Evolutionary conservation across 2,329 filamentous ascomycete species (phyloP).

Genomic region (Thielaviopsis musarum): DNA sequence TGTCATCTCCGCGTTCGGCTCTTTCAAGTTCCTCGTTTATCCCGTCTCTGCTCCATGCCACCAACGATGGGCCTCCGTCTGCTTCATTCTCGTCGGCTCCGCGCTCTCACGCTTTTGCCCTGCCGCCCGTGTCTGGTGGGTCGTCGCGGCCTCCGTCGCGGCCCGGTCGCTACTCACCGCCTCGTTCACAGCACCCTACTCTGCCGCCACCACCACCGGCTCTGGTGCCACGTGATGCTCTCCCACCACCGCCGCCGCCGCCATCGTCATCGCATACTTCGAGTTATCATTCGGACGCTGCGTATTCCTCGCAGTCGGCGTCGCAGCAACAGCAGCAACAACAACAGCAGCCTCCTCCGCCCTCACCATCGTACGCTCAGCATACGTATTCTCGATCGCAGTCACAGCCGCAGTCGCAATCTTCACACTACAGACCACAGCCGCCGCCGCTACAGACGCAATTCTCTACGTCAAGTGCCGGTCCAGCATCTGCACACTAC

Average conservation of each 20-base stretch:
- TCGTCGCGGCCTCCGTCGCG: too few relatives aligned
- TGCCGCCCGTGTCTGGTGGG: too few relatives aligned
- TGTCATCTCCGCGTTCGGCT: slow-evolving; percentile 12
- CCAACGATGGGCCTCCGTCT: too few relatives aligned
- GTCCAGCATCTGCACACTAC: background rate
- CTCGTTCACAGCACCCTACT: slow-evolving; percentile 10
- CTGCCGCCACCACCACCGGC: slow-evolving; percentile 3
- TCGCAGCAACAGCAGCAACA: background rate
- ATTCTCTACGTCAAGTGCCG: background rate
- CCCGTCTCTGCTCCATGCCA: slow-evolving; percentile 12
- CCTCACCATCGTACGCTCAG: background rate
- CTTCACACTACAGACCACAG: background rate
- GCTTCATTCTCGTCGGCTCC: too few relatives aligned
- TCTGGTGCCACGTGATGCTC: background rate
- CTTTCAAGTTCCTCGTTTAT: slow-evolving; percentile 11
- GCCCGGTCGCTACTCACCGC: background rate
- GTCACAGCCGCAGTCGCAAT: background rate
- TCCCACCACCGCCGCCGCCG: slow-evolving; percentile 9
- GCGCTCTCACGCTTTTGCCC: too few relatives aligned
- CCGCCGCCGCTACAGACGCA: slow-evolving; percentile 6
- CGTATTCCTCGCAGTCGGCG: background rate
- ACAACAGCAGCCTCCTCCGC: background rate
- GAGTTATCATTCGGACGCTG: slow-evolving; percentile 8
- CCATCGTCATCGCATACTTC: slow-evolving; percentile 1
- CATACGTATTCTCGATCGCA: background rate